Base-by-base conservation (phyloP, 2,329 filamentous ascomycete genomes). In the Colletotrichum sp. region DNA sequence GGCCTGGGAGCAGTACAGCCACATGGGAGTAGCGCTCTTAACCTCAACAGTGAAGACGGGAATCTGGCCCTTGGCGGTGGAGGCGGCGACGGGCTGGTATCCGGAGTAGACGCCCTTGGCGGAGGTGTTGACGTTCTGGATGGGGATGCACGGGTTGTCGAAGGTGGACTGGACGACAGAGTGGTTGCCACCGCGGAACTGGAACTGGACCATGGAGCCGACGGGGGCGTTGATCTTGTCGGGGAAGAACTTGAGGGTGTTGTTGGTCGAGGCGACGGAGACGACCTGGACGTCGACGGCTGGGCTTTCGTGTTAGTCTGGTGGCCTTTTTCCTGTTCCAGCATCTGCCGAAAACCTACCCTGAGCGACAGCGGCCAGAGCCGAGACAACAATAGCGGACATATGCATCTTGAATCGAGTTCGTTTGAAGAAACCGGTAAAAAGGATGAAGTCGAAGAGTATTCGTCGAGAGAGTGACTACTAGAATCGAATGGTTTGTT, bases 101-200 rank as follows among this genome's bases (percentile, higher is more conserved):
- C 93, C 93, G 3, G 91, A 93, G 87, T 89, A 93, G 86, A 96
- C 89, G 77, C 92, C 92, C 5, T 86, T 85, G 59, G 87, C 82
- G 81, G 90, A 89, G 75, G 85, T 86, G 85, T 88, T 87, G 84
- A 87, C 84, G 71, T 87, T 85, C 78, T 83, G 81, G 79, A 94
- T 90, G 67, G 94, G 93, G 32, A 89, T 83, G 86, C 94, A 96
- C 15, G 94, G 94, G 72, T 89, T 85, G 80, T 93, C 92, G 81
- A 96, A 96, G 80, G 89, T 92, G 63, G 94, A 95, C 87, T 96
- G 94, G 18, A 93, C 94, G 74, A 96, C 92, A 67, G 94, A 96
- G 89, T 96, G 95, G 88, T 96, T 96, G 79, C 89, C 89, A 10
- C 87, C 87, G 77, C 88, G 87, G 87, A 93, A 94, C 84, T 93